Conservation (phyloP, 768 basidiomycete species). For the Royoungia palumana region DNA sequence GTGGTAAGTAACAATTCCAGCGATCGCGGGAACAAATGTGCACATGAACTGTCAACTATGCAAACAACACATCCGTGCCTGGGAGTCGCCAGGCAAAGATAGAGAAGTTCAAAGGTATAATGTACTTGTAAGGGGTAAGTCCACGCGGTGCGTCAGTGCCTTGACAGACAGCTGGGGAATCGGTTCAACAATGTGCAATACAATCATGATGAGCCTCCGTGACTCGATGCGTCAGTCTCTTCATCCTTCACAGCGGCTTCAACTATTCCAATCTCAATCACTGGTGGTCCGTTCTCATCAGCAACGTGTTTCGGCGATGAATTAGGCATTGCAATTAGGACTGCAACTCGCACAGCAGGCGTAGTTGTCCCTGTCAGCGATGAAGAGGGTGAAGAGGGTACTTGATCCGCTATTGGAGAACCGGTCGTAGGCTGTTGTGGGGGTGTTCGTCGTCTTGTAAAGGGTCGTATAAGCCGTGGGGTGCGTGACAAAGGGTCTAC, state of each 20-base stretch:
- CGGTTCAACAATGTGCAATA: neutral
- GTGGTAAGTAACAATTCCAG: no score
- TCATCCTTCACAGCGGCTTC: conserved; percentile 13
- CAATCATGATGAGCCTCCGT: conserved; percentile 8
- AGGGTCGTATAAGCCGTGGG: conserved; percentile 18
- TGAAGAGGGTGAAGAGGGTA: conserved; percentile 1
- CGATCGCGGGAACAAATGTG: neutral
- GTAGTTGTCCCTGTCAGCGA: conserved; percentile 8
- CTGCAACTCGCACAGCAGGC: conserved; percentile 36
- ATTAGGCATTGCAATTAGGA: conserved; percentile 45
- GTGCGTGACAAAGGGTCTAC: conserved; percentile 6
- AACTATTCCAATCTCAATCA: conserved; percentile 33
- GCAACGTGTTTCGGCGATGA: conserved; percentile 1
- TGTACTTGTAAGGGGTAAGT: conserved; percentile 5
- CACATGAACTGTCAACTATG: neutral
- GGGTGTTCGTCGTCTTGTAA: conserved; percentile 10
- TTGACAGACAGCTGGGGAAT: neutral
- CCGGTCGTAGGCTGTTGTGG: conserved; percentile 10
- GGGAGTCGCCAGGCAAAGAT: neutral
- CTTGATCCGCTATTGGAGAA: conserved; percentile 1
- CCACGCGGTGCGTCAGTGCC: neutral
- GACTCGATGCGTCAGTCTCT: neutral
- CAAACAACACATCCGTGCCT: neutral
- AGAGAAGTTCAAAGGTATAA: conserved; percentile 2
- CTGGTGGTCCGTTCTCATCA: conserved; percentile 29